Conservation (phyloP, 345 rosid species). For the sweet orange (Citrus sinensis) region DVS_A1.0 CM039161.1:7412501-7413000, state of each 20-base stretch:
- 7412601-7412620: conserved; percentile 48
- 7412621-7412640: conserved; percentile 40
- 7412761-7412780: conserved; percentile 19
- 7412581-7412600: conserved; percentile 44
- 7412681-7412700: conserved; percentile 24
- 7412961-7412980: too few relatives aligned
- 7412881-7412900: too few relatives aligned
- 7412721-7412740: conserved; percentile 32
- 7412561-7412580: conserved; percentile 36
- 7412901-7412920: too few relatives aligned
- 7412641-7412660: conserved; percentile 47
- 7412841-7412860: too few relatives aligned
- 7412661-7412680: conserved; percentile 39
- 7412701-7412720: conserved; percentile 42
- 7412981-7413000: too few relatives aligned
- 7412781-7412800: conserved; percentile 9
- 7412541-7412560: conserved; percentile 55
- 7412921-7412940: too few relatives aligned
- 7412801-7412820: neutral
- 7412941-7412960: too few relatives aligned
- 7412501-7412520: conserved; percentile 35
- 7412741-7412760: conserved; percentile 16
- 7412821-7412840: too few relatives aligned
- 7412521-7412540: conserved; percentile 34
- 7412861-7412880: too few relatives aligned